A percentile compares a stretch with the other conserved stretches of the same genome.
phyloP scores from a whole-genome alignment of 148 eudicot species.

The Talinum fruticosum region DNA sequence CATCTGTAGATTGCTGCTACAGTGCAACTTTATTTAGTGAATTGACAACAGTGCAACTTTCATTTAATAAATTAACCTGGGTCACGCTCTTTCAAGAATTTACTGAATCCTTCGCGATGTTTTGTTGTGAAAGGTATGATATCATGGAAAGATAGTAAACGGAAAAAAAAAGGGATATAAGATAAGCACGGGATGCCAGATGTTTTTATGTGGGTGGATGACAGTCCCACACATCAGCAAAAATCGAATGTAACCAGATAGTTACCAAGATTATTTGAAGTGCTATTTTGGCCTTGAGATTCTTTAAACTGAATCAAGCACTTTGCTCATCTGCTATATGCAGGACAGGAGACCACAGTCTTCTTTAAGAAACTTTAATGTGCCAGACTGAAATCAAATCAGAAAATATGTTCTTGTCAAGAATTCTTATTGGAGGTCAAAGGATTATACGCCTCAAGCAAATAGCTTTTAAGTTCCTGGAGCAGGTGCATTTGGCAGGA shows the following conservation, averaged over 20 bases:
- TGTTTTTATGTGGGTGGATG: too few relatives aligned
- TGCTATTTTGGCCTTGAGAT: too few relatives aligned
- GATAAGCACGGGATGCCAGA: neutral
- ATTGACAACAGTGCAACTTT: too few relatives aligned
- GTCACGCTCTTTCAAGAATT: neutral
- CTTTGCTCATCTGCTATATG: neutral
- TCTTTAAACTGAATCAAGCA: neutral
- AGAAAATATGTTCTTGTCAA: neutral
- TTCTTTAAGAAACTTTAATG: neutral
- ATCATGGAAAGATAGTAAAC: neutral
- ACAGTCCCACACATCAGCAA: too few relatives aligned
- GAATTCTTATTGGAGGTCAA: neutral
- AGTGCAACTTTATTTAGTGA: too few relatives aligned
- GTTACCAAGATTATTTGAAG: too few relatives aligned
- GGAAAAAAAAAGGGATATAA: too few relatives aligned
- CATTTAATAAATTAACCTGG: neutral
- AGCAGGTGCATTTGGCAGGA: neutral
- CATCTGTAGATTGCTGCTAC: neutral
- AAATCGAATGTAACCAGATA: too few relatives aligned
- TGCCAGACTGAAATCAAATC: neutral
- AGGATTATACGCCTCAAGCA: neutral
- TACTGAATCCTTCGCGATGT: neutral
- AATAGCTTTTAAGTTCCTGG: neutral
- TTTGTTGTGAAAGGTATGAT: neutral
- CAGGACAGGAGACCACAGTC: neutral